These are phyloP conservation scores for Hygrophorus pudorinus DNA, from an alignment of 768 basidiomycete species.

Conservation along the genomic window DNA sequence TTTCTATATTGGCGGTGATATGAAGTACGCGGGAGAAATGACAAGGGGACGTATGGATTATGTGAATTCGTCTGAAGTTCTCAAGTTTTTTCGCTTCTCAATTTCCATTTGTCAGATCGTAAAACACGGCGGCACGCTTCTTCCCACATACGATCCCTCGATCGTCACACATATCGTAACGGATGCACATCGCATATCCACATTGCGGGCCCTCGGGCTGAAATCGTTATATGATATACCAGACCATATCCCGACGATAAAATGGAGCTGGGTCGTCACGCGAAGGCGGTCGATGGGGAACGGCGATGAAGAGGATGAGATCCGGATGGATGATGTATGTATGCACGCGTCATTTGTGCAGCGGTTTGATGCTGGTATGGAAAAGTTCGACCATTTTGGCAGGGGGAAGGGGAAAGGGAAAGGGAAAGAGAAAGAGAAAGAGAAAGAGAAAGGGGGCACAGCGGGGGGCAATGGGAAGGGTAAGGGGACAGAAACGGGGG, in stretches of 20 bases:
- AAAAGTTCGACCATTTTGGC: constrained; percentile 7
- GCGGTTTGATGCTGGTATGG: constrained; percentile 36
- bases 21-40: constrained; percentile 35
- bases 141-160: constrained; percentile 45
- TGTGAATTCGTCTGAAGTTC: constrained; percentile 29
- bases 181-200: constrained; percentile 23
- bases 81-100: neutral
- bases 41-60: constrained; percentile 52
- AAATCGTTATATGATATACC: constrained; percentile 49
- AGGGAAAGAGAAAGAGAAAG: constrained; percentile 6
- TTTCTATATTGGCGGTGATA: constrained; percentile 52
- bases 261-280: constrained; percentile 50
- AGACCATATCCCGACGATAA: constrained; percentile 51
- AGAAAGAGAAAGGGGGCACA: neutral
- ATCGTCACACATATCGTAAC: constrained; percentile 62
- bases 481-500: constrained; percentile 16
- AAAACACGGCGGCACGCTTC: constrained; percentile 50
- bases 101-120: constrained; percentile 36
- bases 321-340: constrained; percentile 26
- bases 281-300: constrained; percentile 16
- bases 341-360: constrained; percentile 37
- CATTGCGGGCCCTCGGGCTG: constrained; percentile 36
- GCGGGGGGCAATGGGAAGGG: constrained; percentile 16
- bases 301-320: constrained; percentile 10
- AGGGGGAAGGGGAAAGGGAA: constrained; percentile 21